Conservation (phyloP, 306 rosid genomes). For the Castanea sativa region DNA sequence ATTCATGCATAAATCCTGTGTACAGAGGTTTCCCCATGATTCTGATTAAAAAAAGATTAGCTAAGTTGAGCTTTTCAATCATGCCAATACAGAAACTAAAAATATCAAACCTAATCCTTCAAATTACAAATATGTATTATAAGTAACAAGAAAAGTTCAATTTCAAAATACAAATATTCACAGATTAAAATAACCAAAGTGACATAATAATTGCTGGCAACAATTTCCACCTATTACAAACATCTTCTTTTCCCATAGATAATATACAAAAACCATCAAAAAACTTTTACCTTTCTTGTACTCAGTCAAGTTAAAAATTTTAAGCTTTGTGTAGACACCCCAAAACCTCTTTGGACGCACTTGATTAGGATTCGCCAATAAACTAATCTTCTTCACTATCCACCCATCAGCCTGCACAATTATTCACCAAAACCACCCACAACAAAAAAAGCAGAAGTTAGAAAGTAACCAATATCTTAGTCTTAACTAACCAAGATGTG, state of each 20-base stretch:
- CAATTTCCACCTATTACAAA: background rate
- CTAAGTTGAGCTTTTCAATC: background rate
- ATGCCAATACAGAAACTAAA: too few relatives aligned
- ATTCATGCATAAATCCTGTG: too few relatives aligned
- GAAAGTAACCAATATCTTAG: conserved; percentile 10
- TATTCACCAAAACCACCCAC: conserved; percentile 10
- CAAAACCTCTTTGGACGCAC: conserved; percentile 91
- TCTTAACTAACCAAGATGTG: background rate
- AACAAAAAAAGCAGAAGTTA: background rate
- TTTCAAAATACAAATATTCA: too few relatives aligned
- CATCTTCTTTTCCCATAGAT: background rate
- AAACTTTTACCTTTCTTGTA: conserved; percentile 73
- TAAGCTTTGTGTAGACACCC: conserved; percentile 98
- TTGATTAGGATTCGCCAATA: conserved; percentile 92
- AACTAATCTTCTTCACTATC: conserved; percentile 85
- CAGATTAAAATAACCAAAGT: background rate
- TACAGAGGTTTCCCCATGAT: too few relatives aligned
- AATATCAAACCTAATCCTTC: too few relatives aligned
- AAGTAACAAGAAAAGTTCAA: too few relatives aligned
- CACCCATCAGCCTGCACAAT: conserved; percentile 90
- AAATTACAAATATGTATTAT: too few relatives aligned
- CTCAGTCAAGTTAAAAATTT: conserved; percentile 90
- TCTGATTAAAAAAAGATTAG: too few relatives aligned
- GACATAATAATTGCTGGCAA: background rate
- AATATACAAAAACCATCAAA: background rate